Percentiles rank a stretch among this genome's conserved stretches.
These are phyloP conservation scores for Suhomyces bolitotheri DNA, from an alignment of 1,139 yeast genomes.

Conservation along the genomic window DNA sequence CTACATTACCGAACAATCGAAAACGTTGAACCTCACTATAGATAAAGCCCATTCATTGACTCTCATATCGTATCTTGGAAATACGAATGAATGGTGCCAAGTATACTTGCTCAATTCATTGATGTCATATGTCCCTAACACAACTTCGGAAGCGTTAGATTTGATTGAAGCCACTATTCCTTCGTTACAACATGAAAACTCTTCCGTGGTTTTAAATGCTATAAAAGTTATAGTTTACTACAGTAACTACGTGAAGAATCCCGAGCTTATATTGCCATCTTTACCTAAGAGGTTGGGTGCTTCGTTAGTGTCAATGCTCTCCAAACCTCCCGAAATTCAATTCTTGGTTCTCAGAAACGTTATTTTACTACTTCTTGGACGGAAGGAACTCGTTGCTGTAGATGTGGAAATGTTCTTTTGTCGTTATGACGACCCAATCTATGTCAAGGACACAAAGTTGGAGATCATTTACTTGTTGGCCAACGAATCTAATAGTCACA, in stretches of 20 bases:
- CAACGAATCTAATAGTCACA: conserved; percentile 56
- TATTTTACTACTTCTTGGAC: conserved; percentile 68
- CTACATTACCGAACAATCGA: conserved; percentile 61
- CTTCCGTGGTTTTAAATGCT: conserved; percentile 79
- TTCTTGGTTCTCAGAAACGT: conserved; percentile 81
- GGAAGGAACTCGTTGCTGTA: conserved; percentile 59
- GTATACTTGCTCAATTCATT: conserved; percentile 68
- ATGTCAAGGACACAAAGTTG: conserved; percentile 85
- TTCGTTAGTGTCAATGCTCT: conserved; percentile 67
- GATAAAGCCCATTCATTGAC: conserved; percentile 57
- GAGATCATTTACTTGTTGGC: conserved; percentile 85
- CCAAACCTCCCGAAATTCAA: conserved; percentile 83
- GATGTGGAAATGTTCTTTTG: conserved; percentile 81
- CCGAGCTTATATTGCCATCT: conserved; percentile 48
- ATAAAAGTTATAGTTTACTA: conserved; percentile 71
- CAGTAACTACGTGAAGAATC: conserved; percentile 60
- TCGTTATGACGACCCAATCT: conserved; percentile 81
- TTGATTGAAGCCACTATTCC: conserved; percentile 73
- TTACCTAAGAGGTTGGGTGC: conserved; percentile 66
- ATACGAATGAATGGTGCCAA: conserved; percentile 82
- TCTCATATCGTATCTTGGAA: conserved; percentile 49
- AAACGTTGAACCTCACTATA: conserved; percentile 52
- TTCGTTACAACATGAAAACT: conserved; percentile 75
- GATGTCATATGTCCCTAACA: conserved; percentile 70
- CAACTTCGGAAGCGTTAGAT: conserved; percentile 61